Base-by-base conservation (phyloP, 176 grass and related monocot species). In the Saccharum officinarum region DNA sequence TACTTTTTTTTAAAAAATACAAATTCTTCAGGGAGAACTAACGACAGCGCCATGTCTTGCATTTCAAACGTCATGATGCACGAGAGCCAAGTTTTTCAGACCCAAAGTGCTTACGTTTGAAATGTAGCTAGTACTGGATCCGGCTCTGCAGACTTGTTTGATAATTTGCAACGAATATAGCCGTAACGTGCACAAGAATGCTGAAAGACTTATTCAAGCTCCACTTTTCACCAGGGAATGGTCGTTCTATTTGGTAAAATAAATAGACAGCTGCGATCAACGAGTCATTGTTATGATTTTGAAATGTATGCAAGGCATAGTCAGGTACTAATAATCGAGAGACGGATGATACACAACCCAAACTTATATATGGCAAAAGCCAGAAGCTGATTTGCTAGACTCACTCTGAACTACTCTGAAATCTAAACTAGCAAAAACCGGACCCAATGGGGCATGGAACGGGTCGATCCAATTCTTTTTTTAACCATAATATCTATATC, bases 21-120 rank as follows among this genome's bases (percentile, higher is more conserved):
- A 22, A 33, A 42, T 52, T 83, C 28, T 63, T 71, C 72, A 8
- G 40, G 36, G 37, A 33, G 40, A 52, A 8, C 40, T 30, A 66
- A 33, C 5, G 18, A 45, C 16, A 10, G 13, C 2, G n/a, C 25
- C 72, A 57, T 37, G n/a, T 9, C 39, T 10, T 63, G 70, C 28
- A 40, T 49, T 62, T 76, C 77, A 76, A 69, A 52, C 38, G 11
- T 73, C 37, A 67, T 23, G 46, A 67, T 5, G 59, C 59, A 62
- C n/a, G 7, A 30, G 25, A 73, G 50, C 36, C 69, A 15, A 16
- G 41, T 44, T 90, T 61, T 79, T 83, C 68, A 68, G 28, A 62
- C n/a, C 17, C 42, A 59, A 60, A 39, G 30, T 26, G 10, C 34
- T 10, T 16, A 3, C 15, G 25, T 17, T 69, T 28, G 30, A 63